Evolutionary conservation across 192 early-diverging fungal genomes (phyloP).

Genomic region (Backusella macrospora): DNA sequence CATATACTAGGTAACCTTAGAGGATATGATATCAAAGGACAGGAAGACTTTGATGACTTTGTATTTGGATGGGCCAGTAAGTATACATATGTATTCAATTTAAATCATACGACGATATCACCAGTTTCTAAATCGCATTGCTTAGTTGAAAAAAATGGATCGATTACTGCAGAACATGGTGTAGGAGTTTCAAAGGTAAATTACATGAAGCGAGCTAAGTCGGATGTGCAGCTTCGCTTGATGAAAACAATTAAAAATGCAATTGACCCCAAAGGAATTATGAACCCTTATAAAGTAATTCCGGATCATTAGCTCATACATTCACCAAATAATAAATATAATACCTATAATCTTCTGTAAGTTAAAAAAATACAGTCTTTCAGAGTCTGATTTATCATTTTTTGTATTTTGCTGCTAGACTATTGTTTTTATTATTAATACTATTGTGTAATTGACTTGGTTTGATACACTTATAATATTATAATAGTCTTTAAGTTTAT

Average conservation of each 20-base stretch:
- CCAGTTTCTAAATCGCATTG: background rate
- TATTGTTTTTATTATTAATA: no score
- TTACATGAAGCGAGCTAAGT: conserved; percentile 70
- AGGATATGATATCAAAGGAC: conserved; percentile 60
- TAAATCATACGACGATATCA: background rate
- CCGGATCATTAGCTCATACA: background rate
- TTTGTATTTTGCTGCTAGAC: no score
- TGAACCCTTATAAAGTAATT: conserved; percentile 72
- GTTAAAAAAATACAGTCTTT: no score
- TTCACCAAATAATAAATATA: no score
- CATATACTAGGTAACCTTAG: conserved; percentile 87
- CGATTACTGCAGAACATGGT: conserved; percentile 89
- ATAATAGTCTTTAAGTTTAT: no score
- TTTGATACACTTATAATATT: no score
- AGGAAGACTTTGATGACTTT: conserved; percentile 80
- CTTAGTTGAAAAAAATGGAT: conserved; percentile 53
- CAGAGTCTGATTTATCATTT: no score
- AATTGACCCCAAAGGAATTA: conserved; percentile 84
- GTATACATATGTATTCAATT: conserved; percentile 28
- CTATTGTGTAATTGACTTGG: no score
- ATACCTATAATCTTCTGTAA: no score
- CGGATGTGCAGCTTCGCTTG: conserved; percentile 59
- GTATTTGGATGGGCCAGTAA: conserved; percentile 87
- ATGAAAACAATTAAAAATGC: conserved; percentile 77
- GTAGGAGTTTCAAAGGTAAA: conserved; percentile 71